Percentiles rank a stretch among this genome's conserved stretches.
Conservation (phyloP, 2,329 filamentous ascomycete species). For the Gnomoniopsis sp. region DNA sequence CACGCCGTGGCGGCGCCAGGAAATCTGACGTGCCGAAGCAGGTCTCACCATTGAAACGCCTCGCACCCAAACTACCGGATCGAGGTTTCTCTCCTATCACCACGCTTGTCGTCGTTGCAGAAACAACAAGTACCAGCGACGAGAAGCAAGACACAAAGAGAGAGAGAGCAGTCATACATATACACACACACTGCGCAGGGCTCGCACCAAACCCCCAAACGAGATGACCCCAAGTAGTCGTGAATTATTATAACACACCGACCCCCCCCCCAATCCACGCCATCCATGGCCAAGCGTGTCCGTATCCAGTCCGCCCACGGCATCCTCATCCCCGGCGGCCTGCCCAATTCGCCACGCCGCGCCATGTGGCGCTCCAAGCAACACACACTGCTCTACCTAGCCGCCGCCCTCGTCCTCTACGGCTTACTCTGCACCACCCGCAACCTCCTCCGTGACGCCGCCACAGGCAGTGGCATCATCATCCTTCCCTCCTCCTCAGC, state of each 20-base stretch:
- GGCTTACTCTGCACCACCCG: constrained; percentile 10
- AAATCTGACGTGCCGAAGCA: background rate
- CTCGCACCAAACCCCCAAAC: background rate
- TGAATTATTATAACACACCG: background rate
- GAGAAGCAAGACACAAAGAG: too few relatives aligned
- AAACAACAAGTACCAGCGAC: too few relatives aligned
- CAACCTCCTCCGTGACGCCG: constrained; percentile 10
- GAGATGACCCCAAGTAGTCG: background rate
- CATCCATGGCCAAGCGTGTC: constrained; percentile 13
- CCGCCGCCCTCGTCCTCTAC: constrained; percentile 13
- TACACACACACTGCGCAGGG: too few relatives aligned
- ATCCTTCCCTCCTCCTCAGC: background rate
- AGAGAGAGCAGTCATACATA: too few relatives aligned
- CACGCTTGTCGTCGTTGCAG: too few relatives aligned
- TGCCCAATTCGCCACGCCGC: constrained; percentile 10
- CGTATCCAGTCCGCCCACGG: constrained; percentile 17
- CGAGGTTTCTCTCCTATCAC: too few relatives aligned
- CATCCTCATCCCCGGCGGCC: constrained; percentile 16
- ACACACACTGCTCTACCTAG: constrained; percentile 12
- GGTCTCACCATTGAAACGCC: background rate
- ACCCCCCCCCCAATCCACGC: background rate
- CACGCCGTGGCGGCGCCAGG: constrained; percentile 1
- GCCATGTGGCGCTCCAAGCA: constrained; percentile 16
- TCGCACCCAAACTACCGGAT: background rate
- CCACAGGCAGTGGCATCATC: background rate